Percentiles rank a stretch among this genome's conserved stretches.
phyloP scores from a whole-genome alignment of 1,284 basidiomycete species.

The Polyporus tsugae region DNA sequence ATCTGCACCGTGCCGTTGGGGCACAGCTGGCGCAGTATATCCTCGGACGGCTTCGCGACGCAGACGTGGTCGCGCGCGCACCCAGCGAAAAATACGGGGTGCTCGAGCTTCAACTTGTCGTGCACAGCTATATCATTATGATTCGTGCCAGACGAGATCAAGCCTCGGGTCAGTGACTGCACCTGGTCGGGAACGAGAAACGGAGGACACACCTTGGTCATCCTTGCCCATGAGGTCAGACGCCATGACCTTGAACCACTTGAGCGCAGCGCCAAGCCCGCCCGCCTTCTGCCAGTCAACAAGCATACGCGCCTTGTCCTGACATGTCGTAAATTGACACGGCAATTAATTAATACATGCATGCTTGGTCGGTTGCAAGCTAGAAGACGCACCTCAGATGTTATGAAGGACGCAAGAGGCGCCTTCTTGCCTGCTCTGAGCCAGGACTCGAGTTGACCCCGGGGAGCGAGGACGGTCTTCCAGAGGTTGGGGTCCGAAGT shows the following conservation, averaged over 20 bases:
- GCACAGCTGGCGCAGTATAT: slow-evolving; percentile 29
- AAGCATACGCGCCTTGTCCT: slow-evolving; percentile 32
- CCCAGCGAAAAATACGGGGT: slow-evolving; percentile 37
- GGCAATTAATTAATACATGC: not conserved
- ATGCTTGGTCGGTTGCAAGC: not conserved
- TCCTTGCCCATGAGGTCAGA: slow-evolving; percentile 35
- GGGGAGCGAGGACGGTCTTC: slow-evolving; percentile 38
- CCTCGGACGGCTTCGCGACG: slow-evolving; percentile 29
- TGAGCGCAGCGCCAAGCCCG: slow-evolving; percentile 36
- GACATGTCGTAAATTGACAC: not conserved
- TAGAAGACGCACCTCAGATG: slow-evolving; percentile 29
- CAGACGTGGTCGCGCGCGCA: slow-evolving; percentile 37
- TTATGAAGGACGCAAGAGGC: slow-evolving; percentile 33
- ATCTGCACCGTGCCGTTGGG: slow-evolving; percentile 36
- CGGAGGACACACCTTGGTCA: slow-evolving; percentile 33
- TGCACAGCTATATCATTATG: slow-evolving; percentile 21
- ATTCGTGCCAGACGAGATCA: not conserved
- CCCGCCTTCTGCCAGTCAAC: slow-evolving; percentile 30
- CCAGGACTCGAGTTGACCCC: slow-evolving; percentile 40
- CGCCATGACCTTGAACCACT: slow-evolving; percentile 41
- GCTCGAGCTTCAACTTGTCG: slow-evolving; percentile 25
- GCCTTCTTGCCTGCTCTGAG: slow-evolving; percentile 36
- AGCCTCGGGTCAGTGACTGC: not conserved
- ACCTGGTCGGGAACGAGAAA: slow-evolving; percentile 4
- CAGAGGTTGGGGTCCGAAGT: slow-evolving; percentile 38